Base-by-base conservation (phyloP, 2,329 filamentous ascomycete genomes). In the Calonectria henricotiae region DNA sequence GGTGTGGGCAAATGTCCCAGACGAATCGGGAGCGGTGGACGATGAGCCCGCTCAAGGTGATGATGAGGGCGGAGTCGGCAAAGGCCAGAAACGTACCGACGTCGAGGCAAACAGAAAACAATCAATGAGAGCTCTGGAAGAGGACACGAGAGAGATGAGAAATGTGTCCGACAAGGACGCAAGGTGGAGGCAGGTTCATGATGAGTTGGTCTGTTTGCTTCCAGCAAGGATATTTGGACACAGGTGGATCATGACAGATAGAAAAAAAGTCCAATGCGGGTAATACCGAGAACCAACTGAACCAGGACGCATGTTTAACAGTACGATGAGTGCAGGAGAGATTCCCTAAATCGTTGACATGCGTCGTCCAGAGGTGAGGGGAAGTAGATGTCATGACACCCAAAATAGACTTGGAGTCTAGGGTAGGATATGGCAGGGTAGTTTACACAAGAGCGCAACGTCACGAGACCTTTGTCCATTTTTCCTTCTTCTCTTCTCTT, bases 191-290 rank as follows among this genome's bases (percentile, higher is more conserved):
- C 23, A 8, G 20, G 25, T 5, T 37, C 20, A 15, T 39, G 32
- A 46, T 23, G n/a, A 39, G 2, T 9, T 32, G 25, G 2, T 9
- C n/a, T 23, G n/a, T 12, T 12, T 58, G 51, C 32, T 39, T 39
- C 12, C 8, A 8, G 4, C 51, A 23, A 23, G 51, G 32, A 39
- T 58, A 5, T 9, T 17, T n/a, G 23, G 9, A 15, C 25, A 4
- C 8, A 17, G 9, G 13, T 25, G 51, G 51, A 25, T 58, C n/a
- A 9, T 15, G 13, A 30, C 9, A 9, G 15, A 32, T 51, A 13
- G 35, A 58, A 39, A 25, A 58, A 58, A 58, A 25, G 32, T 27
- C 51, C 51, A 32, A 58, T 37, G 51, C 20, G 13, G 32, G 11
- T 3, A 25, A 9, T 5, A 12, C 6, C n/a, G 12, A 39, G 12